These are phyloP conservation scores for Meyerozyma sp. DNA, from an alignment of 1,139 yeast species.

Conservation along the genomic window DNA sequence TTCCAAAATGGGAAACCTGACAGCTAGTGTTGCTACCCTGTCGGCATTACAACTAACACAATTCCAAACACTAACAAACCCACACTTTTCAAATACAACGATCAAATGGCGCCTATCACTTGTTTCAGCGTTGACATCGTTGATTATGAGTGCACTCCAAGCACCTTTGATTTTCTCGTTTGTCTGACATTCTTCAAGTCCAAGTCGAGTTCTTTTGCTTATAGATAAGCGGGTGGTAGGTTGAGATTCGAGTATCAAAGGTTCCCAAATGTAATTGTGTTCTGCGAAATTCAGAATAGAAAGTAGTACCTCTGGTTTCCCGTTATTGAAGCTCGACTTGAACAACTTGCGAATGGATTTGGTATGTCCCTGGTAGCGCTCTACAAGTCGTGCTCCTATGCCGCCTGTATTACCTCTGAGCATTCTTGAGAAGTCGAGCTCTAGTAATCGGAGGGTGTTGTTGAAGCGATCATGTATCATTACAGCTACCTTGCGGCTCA, in stretches of 20 bases:
- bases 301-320: conserved; percentile 24
- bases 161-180: conserved; percentile 13
- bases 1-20: conserved; percentile 10
- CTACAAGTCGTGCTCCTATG: conserved; percentile 12
- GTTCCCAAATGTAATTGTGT: conserved; percentile 66
- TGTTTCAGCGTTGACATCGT: conserved; percentile 21
- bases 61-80: conserved; percentile 60
- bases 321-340: conserved; percentile 43
- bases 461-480: conserved; percentile 37
- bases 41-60: conserved; percentile 38
- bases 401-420: neutral
- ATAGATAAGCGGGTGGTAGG: conserved; percentile 19
- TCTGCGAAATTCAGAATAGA: conserved; percentile 40
- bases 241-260: conserved; percentile 24
- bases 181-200: conserved; percentile 4
- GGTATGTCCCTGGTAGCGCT: conserved; percentile 78
- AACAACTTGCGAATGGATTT: conserved; percentile 67
- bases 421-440: conserved; percentile 12
- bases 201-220: conserved; percentile 32
- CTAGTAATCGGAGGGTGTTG: conserved; percentile 27
- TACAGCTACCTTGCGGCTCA: conserved; percentile 15
- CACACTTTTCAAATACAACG: conserved; percentile 51
- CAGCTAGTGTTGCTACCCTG: conserved; percentile 21
- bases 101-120: conserved; percentile 28
- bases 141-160: conserved; percentile 28